These are phyloP conservation scores for Selenicereus undatus DNA, from an alignment of 148 eudicot genomes.

Conservation along the genomic window DNA sequence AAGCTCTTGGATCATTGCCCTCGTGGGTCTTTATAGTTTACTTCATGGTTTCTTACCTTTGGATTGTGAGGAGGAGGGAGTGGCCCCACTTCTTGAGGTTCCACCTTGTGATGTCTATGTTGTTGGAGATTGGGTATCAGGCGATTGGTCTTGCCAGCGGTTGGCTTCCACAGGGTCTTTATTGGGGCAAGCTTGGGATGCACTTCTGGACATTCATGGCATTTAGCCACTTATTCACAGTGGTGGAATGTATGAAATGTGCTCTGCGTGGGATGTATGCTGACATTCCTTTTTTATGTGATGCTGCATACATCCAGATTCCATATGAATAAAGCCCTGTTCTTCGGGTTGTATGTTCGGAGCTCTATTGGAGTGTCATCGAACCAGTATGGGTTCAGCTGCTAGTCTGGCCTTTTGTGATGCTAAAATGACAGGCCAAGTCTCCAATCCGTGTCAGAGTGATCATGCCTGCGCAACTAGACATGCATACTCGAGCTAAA, in stretches of 20 bases:
- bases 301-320: slow-evolving; percentile 80
- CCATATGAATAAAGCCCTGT: slow-evolving; percentile 21
- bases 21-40: slow-evolving; percentile 71
- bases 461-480: too few relatives aligned
- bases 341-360: too few relatives aligned
- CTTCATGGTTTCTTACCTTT: slow-evolving; percentile 66
- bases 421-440: too few relatives aligned
- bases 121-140: slow-evolving; percentile 74
- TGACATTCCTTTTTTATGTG: slow-evolving; percentile 70
- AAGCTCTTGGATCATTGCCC: slow-evolving; percentile 57
- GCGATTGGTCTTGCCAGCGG: slow-evolving; percentile 55
- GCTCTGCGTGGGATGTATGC: slow-evolving; percentile 84
- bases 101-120: slow-evolving; percentile 81
- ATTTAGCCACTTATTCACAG: slow-evolving; percentile 54
- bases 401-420: too few relatives aligned
- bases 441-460: too few relatives aligned
- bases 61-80: slow-evolving; percentile 72
- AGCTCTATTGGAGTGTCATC: too few relatives aligned
- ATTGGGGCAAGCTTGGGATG: slow-evolving; percentile 84
- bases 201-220: slow-evolving; percentile 74
- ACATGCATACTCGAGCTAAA: too few relatives aligned
- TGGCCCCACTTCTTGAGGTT: slow-evolving; percentile 94
- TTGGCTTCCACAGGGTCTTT: slow-evolving; percentile 64
- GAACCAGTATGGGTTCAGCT: too few relatives aligned
- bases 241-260: slow-evolving; percentile 61